phyloP scores from a whole-genome alignment of 2,329 filamentous ascomycete species.

The Alternaria sp. region DNA sequence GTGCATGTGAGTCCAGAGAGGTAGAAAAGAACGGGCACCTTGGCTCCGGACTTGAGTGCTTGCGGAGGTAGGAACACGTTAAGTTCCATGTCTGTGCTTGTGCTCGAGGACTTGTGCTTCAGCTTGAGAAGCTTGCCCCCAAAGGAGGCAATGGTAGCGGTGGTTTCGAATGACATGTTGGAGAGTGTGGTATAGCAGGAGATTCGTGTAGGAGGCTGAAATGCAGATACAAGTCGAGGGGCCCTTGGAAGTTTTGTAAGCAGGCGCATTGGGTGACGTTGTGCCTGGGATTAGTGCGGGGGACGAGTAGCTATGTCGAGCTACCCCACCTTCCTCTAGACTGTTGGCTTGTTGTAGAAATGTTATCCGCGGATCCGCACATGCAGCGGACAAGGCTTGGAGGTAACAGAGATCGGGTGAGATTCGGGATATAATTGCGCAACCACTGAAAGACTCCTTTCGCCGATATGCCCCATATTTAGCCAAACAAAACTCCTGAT shows the following conservation, averaged over 20 bases:
- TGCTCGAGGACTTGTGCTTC: constrained; percentile 79
- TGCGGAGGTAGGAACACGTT: constrained; percentile 89
- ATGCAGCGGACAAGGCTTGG: constrained; percentile 35
- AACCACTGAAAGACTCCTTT: constrained; percentile 44
- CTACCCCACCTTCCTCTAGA: constrained; percentile 45
- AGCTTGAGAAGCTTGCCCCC: constrained; percentile 96
- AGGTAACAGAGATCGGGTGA: constrained; percentile 43
- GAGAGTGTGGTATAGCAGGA: constrained; percentile 25
- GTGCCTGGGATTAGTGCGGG: constrained; percentile 42
- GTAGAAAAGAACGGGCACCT: constrained; percentile 88
- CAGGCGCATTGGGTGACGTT: constrained; percentile 45
- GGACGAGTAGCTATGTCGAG: constrained; percentile 36
- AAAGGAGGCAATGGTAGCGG: constrained; percentile 87
- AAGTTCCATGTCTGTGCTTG: constrained; percentile 87
- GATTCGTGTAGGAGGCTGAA: constrained; percentile 21
- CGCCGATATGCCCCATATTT: constrained; percentile 45
- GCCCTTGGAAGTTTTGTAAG: constrained; percentile 35
- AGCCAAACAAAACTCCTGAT: constrained; percentile 44
- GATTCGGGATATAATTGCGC: constrained; percentile 45
- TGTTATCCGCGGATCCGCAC: constrained; percentile 49
- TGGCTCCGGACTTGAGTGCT: constrained; percentile 64
- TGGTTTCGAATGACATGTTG: constrained; percentile 79
- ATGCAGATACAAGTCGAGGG: constrained; percentile 23
- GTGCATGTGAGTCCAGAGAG: constrained; percentile 95
- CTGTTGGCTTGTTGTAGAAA: constrained; percentile 33